Evolutionary conservation across 2,329 filamentous ascomycete genomes (phyloP).

Genomic region (Cercospora citrullina): DNA sequence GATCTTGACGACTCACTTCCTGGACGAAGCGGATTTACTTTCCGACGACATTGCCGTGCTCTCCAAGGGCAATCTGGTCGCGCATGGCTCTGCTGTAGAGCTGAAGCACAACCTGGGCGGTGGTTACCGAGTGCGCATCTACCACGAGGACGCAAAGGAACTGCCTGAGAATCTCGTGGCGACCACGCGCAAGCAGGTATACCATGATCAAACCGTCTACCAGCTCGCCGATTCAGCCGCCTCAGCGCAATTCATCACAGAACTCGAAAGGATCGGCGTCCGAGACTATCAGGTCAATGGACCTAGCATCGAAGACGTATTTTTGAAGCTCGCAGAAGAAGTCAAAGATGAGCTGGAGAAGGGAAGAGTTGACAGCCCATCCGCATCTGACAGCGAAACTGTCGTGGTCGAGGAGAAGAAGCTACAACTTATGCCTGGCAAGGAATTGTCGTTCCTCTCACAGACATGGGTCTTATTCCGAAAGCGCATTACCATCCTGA

Average conservation of each 20-base stretch:
- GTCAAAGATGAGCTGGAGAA: conserved; percentile 57
- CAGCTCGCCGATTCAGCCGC: conserved; percentile 67
- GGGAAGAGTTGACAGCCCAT: conserved; percentile 25
- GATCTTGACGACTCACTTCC: conserved; percentile 86
- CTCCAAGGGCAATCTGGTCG: conserved; percentile 79
- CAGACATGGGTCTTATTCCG: conserved; percentile 74
- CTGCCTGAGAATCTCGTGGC: conserved; percentile 32
- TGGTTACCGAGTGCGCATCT: conserved; percentile 79
- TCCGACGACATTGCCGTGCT: conserved; percentile 87
- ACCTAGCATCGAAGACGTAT: conserved; percentile 90
- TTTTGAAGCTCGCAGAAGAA: conserved; percentile 82
- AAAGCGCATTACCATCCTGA: conserved; percentile 76
- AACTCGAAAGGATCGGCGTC: conserved; percentile 66
- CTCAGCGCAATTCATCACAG: conserved; percentile 69
- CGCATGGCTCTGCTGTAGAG: conserved; percentile 79
- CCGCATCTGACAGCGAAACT: conserved; percentile 27
- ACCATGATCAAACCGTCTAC: conserved; percentile 73
- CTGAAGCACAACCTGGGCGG: conserved; percentile 80
- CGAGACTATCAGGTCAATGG: conserved; percentile 81
- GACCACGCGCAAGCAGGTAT: conserved; percentile 44
- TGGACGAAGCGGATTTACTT: conserved; percentile 88
- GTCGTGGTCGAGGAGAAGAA: conserved; percentile 27
- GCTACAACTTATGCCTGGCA: conserved; percentile 63
- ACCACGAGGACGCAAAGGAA: conserved; percentile 50
- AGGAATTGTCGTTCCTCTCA: conserved; percentile 64